Percentiles rank a stretch among this genome's conserved stretches.
Conservation (phyloP, 192 early-diverging fungal species). For the Coemansia sp. region DNA sequence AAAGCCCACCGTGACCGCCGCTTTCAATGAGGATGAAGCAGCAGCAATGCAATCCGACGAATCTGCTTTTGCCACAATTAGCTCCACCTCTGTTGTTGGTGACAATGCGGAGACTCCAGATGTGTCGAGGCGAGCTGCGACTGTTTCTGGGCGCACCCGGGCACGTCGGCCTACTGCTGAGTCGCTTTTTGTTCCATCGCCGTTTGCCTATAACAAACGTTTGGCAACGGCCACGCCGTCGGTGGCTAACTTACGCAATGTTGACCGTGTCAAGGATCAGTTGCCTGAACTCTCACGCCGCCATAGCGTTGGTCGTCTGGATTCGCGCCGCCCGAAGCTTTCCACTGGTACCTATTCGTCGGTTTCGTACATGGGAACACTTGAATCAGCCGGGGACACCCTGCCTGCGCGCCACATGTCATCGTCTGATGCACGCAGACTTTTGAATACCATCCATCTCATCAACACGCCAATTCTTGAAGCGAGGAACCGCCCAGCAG, state of each 20-base stretch:
- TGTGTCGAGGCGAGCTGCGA: slow-evolving; percentile 21
- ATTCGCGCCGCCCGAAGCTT: slow-evolving; percentile 15
- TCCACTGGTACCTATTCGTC: slow-evolving; percentile 7
- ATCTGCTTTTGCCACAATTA: slow-evolving; percentile 3
- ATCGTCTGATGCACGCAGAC: slow-evolving; percentile 46
- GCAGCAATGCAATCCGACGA: neutral
- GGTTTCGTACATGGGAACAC: neutral
- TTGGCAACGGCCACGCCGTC: slow-evolving; percentile 46
- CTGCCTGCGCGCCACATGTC: slow-evolving; percentile 21
- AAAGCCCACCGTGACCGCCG: neutral
- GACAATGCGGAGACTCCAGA: neutral
- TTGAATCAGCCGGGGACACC: neutral
- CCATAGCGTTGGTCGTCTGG: slow-evolving; percentile 34
- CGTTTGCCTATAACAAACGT: slow-evolving; percentile 53
- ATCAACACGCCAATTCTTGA: slow-evolving; percentile 48
- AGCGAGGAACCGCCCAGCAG: slow-evolving; percentile 26
- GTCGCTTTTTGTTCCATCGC: slow-evolving; percentile 44
- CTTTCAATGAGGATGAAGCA: neutral
- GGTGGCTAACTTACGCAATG: slow-evolving; percentile 43
- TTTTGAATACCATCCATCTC: slow-evolving; percentile 39
- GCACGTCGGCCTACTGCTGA: slow-evolving; percentile 35
- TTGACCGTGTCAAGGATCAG: slow-evolving; percentile 28
- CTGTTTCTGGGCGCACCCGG: slow-evolving; percentile 21
- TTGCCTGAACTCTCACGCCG: slow-evolving; percentile 34
- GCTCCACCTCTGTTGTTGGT: neutral